A percentile compares a stretch with the other conserved stretches of the same genome.
Conservation (phyloP, 805 yeast species). For the Candida ortonii region DNA sequence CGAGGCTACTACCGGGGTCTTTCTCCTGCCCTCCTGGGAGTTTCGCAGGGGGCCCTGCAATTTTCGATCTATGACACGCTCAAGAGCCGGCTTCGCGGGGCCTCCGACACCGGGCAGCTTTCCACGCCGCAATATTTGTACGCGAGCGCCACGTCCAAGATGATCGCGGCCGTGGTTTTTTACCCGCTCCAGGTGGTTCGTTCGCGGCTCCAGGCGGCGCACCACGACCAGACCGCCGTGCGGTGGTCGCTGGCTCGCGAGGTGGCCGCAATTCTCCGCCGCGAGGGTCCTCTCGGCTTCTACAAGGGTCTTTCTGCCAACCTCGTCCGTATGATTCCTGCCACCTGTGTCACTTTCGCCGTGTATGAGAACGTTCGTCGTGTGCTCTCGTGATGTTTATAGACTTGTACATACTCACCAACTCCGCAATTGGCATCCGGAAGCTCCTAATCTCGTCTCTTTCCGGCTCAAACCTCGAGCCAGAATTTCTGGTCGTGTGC, state of each 20-base stretch:
- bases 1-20: conserved; percentile 81
- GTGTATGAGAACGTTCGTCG: conserved; percentile 76
- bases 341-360: conserved; percentile 86
- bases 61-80: conserved; percentile 81
- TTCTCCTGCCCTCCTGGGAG: conserved; percentile 71
- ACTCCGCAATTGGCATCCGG: not conserved
- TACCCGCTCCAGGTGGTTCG: conserved; percentile 85
- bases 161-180: conserved; percentile 60
- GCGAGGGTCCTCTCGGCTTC: conserved; percentile 64
- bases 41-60: conserved; percentile 86
- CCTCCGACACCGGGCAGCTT: conserved; percentile 27
- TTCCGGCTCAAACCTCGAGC: no score
- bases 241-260: conserved; percentile 33
- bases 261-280: conserved; percentile 36
- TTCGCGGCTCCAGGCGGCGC: conserved; percentile 65
- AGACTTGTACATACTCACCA: not conserved
- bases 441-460: conserved; percentile 2
- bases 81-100: conserved; percentile 39
- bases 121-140: conserved; percentile 57
- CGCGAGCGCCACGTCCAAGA: conserved; percentile 67
- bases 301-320: conserved; percentile 84
- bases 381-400: not conserved
- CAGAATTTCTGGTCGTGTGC: conserved; percentile 15
- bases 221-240: conserved; percentile 16
- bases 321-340: conserved; percentile 80